These are phyloP conservation scores for Collybia nuda DNA, from an alignment of 768 basidiomycete genomes.

Conservation along the genomic window DNA sequence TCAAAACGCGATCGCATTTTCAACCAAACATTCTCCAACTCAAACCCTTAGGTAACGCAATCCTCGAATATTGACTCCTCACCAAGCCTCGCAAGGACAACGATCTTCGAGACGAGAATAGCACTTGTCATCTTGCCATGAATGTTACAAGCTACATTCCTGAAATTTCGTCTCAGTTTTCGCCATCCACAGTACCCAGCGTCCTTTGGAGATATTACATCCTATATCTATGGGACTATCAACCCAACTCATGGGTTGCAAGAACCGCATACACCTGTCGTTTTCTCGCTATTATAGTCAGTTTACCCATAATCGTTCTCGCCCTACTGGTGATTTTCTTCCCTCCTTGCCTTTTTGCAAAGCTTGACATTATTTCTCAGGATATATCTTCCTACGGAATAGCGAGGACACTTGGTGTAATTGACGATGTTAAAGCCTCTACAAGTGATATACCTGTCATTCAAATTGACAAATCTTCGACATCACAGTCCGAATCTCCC, in stretches of 20 bases:
- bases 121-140: conserved; percentile 19
- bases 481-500: conserved; percentile 22
- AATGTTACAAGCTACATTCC: conserved; percentile 30
- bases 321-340: conserved; percentile 45
- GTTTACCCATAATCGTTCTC: conserved; percentile 60
- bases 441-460: conserved; percentile 58
- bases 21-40: too few species aligned
- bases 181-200: conserved; percentile 36
- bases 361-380: conserved; percentile 32
- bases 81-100: too few species aligned
- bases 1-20: too few species aligned
- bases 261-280: conserved; percentile 63
- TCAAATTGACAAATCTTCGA: conserved; percentile 24
- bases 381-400: conserved; percentile 82
- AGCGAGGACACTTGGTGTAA: conserved; percentile 77
- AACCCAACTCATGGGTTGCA: conserved; percentile 65
- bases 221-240: conserved; percentile 62
- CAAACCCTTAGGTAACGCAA: too few species aligned
- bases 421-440: conserved; percentile 73
- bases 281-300: conserved; percentile 60
- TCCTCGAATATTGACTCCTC: too few species aligned
- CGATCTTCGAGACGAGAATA: too few species aligned
- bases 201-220: conserved; percentile 62
- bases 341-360: conserved; percentile 9
- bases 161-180: conserved; percentile 26